Conservation (phyloP, 2,329 filamentous ascomycete genomes). For the Ophiocordyceps polyrhachis-furcata region DNA sequence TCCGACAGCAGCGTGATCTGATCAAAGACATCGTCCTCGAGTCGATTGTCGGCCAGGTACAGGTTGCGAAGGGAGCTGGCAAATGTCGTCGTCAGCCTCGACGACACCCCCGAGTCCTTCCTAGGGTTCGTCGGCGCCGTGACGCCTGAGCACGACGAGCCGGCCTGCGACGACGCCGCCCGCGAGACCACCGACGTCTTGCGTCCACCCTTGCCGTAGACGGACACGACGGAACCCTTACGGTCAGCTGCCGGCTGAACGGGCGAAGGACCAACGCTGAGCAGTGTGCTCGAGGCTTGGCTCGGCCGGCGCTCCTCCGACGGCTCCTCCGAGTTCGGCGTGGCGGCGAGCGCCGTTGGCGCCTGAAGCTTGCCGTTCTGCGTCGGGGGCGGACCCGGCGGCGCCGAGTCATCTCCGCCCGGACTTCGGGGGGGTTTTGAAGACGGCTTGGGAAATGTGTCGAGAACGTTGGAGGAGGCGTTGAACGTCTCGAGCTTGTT, state of each 20-base stretch:
- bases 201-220: conserved; percentile 59
- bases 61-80: conserved; percentile 68
- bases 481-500: conserved; percentile 81
- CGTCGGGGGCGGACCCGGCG: conserved; percentile 14
- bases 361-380: conserved; percentile 22
- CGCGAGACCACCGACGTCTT: conserved; percentile 73
- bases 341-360: conserved; percentile 29
- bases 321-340: conserved; percentile 63
- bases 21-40: conserved; percentile 90
- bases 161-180: conserved; percentile 24
- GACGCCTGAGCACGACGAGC: conserved; percentile 21
- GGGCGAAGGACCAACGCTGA: conserved; percentile 61
- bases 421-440: conserved; percentile 47
- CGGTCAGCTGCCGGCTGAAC: conserved; percentile 36
- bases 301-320: conserved; percentile 57
- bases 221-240: conserved; percentile 71
- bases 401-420: conserved; percentile 21
- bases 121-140: conserved; percentile 37
- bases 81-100: conserved; percentile 69
- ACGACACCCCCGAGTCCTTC: conserved; percentile 80
- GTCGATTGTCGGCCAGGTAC: conserved; percentile 79
- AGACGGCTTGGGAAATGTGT: conserved; percentile 74
- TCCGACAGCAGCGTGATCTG: conserved; percentile 70
- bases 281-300: conserved; percentile 57
- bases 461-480: conserved; percentile 83